Conservation (phyloP, 1,139 yeast genomes). For the Geotrichum fermentans region DNA sequence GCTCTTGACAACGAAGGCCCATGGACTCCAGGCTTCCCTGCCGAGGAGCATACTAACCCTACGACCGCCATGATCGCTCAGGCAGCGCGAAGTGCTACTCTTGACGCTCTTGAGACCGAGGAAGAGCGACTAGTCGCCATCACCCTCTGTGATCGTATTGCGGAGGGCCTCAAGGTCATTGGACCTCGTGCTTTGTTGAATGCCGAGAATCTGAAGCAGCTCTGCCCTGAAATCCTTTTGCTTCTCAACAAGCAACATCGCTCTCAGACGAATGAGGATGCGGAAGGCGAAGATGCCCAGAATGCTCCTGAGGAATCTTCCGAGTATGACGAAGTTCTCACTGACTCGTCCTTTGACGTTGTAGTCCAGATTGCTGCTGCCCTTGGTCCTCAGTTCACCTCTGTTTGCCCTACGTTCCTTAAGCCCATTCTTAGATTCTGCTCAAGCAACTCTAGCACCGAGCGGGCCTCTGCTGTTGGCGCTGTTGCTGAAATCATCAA, state of each 20-base stretch:
- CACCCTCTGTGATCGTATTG: slow-evolving; percentile 67
- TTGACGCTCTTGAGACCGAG: slow-evolving; percentile 66
- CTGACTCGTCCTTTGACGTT: slow-evolving; percentile 83
- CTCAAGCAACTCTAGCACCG: slow-evolving; percentile 60
- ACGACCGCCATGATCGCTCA: slow-evolving; percentile 55
- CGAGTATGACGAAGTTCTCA: slow-evolving; percentile 81
- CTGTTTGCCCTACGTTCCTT: slow-evolving; percentile 70
- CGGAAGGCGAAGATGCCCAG: slow-evolving; percentile 50
- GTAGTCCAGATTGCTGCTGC: slow-evolving; percentile 70
- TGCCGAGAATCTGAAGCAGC: slow-evolving; percentile 55
- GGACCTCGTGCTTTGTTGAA: slow-evolving; percentile 68
- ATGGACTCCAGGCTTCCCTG: slow-evolving; percentile 72
- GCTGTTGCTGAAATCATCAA: slow-evolving; percentile 83
- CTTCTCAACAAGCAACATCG: slow-evolving; percentile 76
- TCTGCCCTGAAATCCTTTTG: slow-evolving; percentile 66
- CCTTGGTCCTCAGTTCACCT: slow-evolving; percentile 68
- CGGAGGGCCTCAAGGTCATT: slow-evolving; percentile 63
- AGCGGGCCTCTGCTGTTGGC: slow-evolving; percentile 82
- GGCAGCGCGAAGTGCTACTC: slow-evolving; percentile 61
- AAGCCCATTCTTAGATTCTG: slow-evolving; percentile 58
- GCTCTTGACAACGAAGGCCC: slow-evolving; percentile 41
- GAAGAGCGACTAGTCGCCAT: slow-evolving; percentile 77
- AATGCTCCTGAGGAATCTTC: slow-evolving; percentile 58
- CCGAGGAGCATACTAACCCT: slow-evolving; percentile 32
- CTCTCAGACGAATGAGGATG: slow-evolving; percentile 64